Evolutionary conservation across 2,329 filamentous ascomycete genomes (phyloP).

Genomic region (Alternaria gaisen): DNA sequence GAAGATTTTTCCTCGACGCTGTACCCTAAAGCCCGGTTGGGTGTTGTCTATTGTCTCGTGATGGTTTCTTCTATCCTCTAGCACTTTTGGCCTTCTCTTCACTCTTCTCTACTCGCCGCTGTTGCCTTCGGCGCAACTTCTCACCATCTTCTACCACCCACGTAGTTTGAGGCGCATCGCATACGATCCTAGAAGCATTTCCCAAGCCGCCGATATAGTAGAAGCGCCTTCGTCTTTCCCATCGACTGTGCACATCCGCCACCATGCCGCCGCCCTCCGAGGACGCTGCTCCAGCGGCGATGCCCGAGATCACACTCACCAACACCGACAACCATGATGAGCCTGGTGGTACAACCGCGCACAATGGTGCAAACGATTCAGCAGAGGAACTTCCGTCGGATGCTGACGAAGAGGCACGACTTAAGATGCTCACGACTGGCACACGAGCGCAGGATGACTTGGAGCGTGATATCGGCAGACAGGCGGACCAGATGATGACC

Average conservation of each 20-base stretch:
- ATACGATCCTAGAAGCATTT: background rate
- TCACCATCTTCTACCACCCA: background rate
- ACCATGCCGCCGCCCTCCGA: conserved; percentile 23
- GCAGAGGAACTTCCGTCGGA: conserved; percentile 40
- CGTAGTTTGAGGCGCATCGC: conserved; percentile 1
- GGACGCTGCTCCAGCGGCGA: conserved; percentile 17
- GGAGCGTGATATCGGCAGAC: conserved; percentile 81
- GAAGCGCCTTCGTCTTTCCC: background rate
- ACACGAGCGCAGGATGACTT: conserved; percentile 86
- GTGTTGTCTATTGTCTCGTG: background rate
- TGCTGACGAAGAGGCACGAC: conserved; percentile 53
- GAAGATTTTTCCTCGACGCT: background rate
- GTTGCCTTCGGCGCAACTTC: conserved; percentile 26
- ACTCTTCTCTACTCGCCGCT: conserved; percentile 12
- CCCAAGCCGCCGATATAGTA: background rate
- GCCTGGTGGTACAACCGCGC: conserved; percentile 10
- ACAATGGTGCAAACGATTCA: conserved; percentile 19
- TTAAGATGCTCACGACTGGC: conserved; percentile 50
- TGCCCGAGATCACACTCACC: conserved; percentile 20
- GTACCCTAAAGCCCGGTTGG: background rate
- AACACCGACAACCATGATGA: conserved; percentile 14
- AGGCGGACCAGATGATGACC: conserved; percentile 68
- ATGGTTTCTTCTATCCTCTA: background rate
- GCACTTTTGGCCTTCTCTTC: conserved; percentile 1
- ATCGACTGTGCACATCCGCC: background rate